Base-by-base conservation (phyloP, 1,284 basidiomycete species). In the Serendipita sp. region DNA sequence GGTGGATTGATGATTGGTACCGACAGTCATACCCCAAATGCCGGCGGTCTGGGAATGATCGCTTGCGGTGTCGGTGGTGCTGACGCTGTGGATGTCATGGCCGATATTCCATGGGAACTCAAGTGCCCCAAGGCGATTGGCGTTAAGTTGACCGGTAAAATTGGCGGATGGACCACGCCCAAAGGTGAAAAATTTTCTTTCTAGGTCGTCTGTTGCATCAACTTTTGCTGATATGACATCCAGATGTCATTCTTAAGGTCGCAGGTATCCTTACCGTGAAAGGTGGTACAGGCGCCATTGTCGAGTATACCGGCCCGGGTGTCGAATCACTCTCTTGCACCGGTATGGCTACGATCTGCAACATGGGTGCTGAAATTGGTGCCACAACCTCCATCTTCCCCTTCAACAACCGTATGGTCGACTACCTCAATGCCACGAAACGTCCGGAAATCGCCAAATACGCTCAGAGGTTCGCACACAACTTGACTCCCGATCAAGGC, bases 311-410 rank as follows among this genome's bases (percentile, higher is more conserved):
- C 69, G 93, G 93, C 68, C 76, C 91, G 69, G 95, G 95, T 82
- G 90, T 99, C 69, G 88, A 95, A 74, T 91, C 91, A 38, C 84
- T 99, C 68, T 97, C 94, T 60, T 93, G 90, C 83, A 99, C 95
- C 60, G 96, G 95, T 79, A 98, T 98, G 95, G 96, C 91, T 65
- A 99, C 95, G 61, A 93, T 96, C 70, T 98, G 95, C 78, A 99
- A 98, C 85, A 99, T 98, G 95, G 96, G 96, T 82, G 96, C 96
- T 72, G 95, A 99, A 78, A 98, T 99, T 71, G 95, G 96, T 75
- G 95, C 95, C 61, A 99, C 95, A 49, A 98, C 96, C 61, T 98
- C 95, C 17, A 77, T 98, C 70, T 99, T 99, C 92, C 96, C 96
- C 70, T 99, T 89, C 87, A 99, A 98, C 82, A 75, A 79, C 69